Conservation (phyloP, 1,284 basidiomycete species). For the Trichosporon faecale region DNA sequence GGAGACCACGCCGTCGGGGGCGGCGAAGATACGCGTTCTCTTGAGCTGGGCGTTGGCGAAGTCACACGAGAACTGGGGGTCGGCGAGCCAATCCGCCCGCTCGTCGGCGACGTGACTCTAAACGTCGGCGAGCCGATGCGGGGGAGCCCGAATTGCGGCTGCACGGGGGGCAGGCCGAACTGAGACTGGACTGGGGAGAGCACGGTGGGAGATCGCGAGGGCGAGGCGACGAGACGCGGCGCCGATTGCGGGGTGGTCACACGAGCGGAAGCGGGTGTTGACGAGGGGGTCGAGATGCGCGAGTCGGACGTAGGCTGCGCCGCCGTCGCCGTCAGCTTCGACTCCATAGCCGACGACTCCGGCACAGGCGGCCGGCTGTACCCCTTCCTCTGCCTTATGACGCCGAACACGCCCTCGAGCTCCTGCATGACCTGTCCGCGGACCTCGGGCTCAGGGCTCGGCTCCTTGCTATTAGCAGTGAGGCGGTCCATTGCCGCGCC, state of each 20-base stretch:
- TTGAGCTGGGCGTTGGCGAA: neutral
- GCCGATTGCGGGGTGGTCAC: neutral
- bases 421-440: conserved; percentile 41
- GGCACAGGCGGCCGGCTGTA: neutral
- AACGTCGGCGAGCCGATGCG: neutral
- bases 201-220: neutral
- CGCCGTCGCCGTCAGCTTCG: too few species aligned
- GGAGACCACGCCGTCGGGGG: neutral
- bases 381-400: conserved; percentile 38
- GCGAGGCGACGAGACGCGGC: neutral
- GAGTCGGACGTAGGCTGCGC: neutral
- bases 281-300: neutral
- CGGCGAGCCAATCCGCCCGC: neutral
- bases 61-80: neutral
- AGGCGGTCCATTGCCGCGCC: conserved; percentile 33
- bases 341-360: neutral
- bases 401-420: conserved; percentile 42
- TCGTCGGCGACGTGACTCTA: neutral
- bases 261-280: neutral
- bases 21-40: neutral
- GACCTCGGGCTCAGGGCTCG: conserved; percentile 12
- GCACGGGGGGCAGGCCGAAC: neutral
- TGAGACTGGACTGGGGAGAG: neutral
- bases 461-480: conserved; percentile 13
- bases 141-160: neutral